Evolutionary conservation across 495 filamentous ascomycete genomes (phyloP), one percentile per base, ranked within the genome.

Genomic region (Penicillium ucsense): DNA sequence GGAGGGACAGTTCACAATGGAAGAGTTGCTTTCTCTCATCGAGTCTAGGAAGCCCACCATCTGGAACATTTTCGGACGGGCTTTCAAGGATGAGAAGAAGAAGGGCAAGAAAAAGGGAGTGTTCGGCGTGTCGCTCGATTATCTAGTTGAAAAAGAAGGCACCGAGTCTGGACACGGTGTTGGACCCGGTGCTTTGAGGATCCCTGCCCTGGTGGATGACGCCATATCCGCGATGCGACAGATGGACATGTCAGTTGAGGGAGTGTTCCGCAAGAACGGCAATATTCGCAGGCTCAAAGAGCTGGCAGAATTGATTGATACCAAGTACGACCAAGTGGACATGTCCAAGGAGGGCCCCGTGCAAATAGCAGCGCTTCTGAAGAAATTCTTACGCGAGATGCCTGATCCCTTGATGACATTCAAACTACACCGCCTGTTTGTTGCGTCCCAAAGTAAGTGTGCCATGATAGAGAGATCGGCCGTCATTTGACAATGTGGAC

Each of bases 241-340:
- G 60, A 99, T 97, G 89, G 92, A 99, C 66, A 94, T 99, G 76
- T 94, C 89, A 11, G 88, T 97, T 6, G 92, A 99, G 61, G 94
- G 94, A 58, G 91, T 99, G 40, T 99, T 99, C 78, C 85, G 92
- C 46, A 99, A 99, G 75, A 99, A 96, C 59, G 92, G 92, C 49
- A 97, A 96, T 60, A 96, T 99, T 62, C 84, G 85, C 57, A 83
- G 87, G 43, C 74, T 97, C 29, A 86, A 85, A 51, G 89, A 95
- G 45, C 68, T 94, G 12, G 80, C 84, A 30, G 88, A 91, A 36
- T 70, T 80, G 54, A 85, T 97, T 44, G 91, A 99, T 63, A 86
- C 86, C 43, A 88, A 85, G 40, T 82, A 82, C 41, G 87, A 87
- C 44, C 76, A 81, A 36, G 83, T 96, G 28, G 88, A 94, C 55